Evolutionary conservation across 2,329 filamentous ascomycete genomes (phyloP), one percentile per base, ranked within the genome.

Genomic region (Cladosporium velox): DNA sequence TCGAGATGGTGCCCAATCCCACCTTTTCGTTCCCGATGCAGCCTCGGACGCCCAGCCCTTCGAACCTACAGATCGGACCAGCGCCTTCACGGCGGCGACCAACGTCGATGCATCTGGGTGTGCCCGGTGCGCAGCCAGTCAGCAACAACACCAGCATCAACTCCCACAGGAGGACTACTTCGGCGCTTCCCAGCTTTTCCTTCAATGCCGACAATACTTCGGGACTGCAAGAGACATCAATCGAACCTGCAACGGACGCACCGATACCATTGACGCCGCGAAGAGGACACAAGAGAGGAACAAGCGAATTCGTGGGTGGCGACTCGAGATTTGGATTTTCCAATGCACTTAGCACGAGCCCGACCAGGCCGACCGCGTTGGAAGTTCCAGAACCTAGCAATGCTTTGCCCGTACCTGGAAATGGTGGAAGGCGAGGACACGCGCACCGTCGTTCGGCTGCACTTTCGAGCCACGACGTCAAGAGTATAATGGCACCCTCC

Each of bases 241-340:
- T 76, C n/a, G 72, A 75, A 21, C 79, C 79, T 10, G 78, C 80
- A 12, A 71, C 73, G 15, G 67, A 74, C n/a, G 67, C 70, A 32
- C 67, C 74, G 12, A 77, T 79, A 4, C 73, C 75, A 15, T 79
- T 80, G 32, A 84, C 88, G 21, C 82, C 85, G 24, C 83, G 87
- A 67, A 81, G 85, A 35, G 88, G 89, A 26, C 91, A 93, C 75
- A 86, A 89, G 72, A 87, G 93, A 73, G 91, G 91, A 64, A 90
- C 88, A 32, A 97, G 93, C 76, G 93, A 97, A 76, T 93, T 96
- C 73, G 91, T 96, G 57, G 92, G 92, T 44, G 91, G 90, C 8
- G 90, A 90, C 71, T 79, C 79, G 52, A 79, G 81, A 72, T 70
- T 77, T 72, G 80, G 82, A 73, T 74, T 79, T 79, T 85, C 70